Percentiles rank a stretch among this genome's conserved stretches.
Evolutionary conservation across 1,284 basidiomycete species (phyloP).

Genomic region (Ganoderma meredithae): DNA sequence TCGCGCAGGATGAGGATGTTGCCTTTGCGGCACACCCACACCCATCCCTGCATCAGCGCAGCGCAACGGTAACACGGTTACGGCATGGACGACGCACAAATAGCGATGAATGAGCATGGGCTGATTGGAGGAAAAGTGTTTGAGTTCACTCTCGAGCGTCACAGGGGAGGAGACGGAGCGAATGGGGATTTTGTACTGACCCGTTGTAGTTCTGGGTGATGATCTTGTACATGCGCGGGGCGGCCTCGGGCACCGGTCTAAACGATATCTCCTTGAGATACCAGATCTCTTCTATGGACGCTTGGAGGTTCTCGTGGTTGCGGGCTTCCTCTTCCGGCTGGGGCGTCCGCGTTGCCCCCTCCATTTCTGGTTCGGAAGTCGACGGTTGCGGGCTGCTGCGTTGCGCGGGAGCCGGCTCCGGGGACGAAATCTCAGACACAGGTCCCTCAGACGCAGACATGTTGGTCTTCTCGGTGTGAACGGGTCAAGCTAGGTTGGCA

Average conservation of each 20-base stretch:
- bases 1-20: constrained; percentile 86
- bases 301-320: constrained; percentile 1
- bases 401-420: background rate
- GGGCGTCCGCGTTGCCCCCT: background rate
- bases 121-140: constrained; percentile 43
- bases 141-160: too few relatives aligned
- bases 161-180: background rate
- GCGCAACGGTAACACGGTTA: constrained; percentile 11
- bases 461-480: background rate
- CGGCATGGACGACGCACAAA: constrained; percentile 61
- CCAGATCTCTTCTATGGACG: constrained; percentile 68
- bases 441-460: background rate
- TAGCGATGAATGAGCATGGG: constrained; percentile 91
- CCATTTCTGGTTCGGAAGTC: background rate
- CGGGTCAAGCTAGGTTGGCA: too few relatives aligned
- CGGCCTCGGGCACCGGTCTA: constrained; percentile 44
- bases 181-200: constrained; percentile 47
- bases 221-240: constrained; percentile 58
- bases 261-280: constrained; percentile 76
- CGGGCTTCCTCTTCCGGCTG: constrained; percentile 7
- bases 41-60: constrained; percentile 21
- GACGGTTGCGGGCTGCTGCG: background rate
- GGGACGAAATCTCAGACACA: background rate
- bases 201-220: constrained; percentile 87
- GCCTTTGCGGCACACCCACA: constrained; percentile 44